Percentiles rank a stretch among this genome's conserved stretches.
These are phyloP conservation scores for Triticum dicoccoides DNA, from an alignment of 176 grass and related monocot genomes.

Conservation along the genomic window DNA sequence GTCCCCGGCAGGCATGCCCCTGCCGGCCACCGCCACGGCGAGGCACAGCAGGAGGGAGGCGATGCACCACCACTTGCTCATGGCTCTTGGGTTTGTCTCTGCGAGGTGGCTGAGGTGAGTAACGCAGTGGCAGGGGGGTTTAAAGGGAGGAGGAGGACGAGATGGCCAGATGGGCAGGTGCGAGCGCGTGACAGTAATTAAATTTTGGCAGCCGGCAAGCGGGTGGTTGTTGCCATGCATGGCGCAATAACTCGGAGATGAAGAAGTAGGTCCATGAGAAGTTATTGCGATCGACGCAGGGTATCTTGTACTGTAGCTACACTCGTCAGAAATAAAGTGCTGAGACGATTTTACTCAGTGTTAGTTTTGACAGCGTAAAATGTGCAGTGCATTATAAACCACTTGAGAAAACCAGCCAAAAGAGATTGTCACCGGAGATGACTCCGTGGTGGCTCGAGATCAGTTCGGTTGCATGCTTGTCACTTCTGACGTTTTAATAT, in stretches of 20 bases:
- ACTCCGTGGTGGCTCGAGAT: too few relatives aligned
- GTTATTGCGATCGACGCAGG: conserved; percentile 6
- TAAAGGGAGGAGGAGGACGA: conserved; percentile 23
- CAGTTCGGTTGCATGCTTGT: too few relatives aligned
- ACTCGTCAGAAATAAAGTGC: too few relatives aligned
- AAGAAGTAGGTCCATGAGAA: not conserved
- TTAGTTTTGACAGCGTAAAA: too few relatives aligned
- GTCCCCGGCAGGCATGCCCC: not conserved
- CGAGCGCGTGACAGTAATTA: not conserved
- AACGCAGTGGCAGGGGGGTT: not conserved
- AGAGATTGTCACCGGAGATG: too few relatives aligned
- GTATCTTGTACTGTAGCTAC: too few relatives aligned
- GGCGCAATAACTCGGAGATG: conserved; percentile 23
- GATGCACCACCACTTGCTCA: conserved; percentile 30
- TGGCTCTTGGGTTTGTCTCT: not conserved
- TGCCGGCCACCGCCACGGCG: conserved; percentile 16
- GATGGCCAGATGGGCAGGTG: not conserved
- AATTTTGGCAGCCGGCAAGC: not conserved
- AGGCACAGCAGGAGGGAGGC: conserved; percentile 40
- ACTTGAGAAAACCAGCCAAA: too few relatives aligned
- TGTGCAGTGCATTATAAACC: too few relatives aligned
- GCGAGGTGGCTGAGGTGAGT: not conserved
- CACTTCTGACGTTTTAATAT: too few relatives aligned
- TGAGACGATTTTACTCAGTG: too few relatives aligned
- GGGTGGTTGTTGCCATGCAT: conserved; percentile 15